These are phyloP conservation scores for Lodderomyces jiufengensis DNA, from an alignment of 1,139 yeast species.

Conservation along the genomic window DNA sequence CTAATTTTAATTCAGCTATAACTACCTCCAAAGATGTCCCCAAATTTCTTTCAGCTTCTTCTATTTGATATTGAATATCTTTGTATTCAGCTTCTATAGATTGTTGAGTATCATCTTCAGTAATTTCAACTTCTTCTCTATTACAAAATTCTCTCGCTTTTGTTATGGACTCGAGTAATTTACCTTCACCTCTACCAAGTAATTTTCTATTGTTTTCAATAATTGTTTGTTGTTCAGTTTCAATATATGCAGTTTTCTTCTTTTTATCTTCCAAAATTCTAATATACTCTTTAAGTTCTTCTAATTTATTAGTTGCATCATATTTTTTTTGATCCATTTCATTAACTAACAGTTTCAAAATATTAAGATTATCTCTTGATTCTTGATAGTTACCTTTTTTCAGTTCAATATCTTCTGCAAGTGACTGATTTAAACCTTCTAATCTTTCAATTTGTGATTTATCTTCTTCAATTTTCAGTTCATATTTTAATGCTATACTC, in stretches of 20 bases:
- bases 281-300: slow-evolving; percentile 14
- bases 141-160: slow-evolving; percentile 32
- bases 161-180: slow-evolving; percentile 19
- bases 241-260: slow-evolving; percentile 15
- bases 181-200: slow-evolving; percentile 17
- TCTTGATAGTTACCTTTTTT: slow-evolving; percentile 5
- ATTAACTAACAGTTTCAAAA: slow-evolving; percentile 10
- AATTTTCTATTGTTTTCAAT: slow-evolving; percentile 14
- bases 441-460: slow-evolving; percentile 24
- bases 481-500: slow-evolving; percentile 29
- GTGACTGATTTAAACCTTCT: slow-evolving; percentile 26
- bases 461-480: slow-evolving; percentile 28
- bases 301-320: slow-evolving; percentile 5
- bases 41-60: slow-evolving; percentile 34
- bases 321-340: slow-evolving; percentile 4
- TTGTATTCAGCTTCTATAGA: slow-evolving; percentile 35
- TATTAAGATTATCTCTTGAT: slow-evolving; percentile 9
- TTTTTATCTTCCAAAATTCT: slow-evolving; percentile 8
- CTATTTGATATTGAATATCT: slow-evolving; percentile 29
- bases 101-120: slow-evolving; percentile 32
- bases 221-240: slow-evolving; percentile 9
- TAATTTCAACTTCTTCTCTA: slow-evolving; percentile 26
- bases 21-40: slow-evolving; percentile 39
- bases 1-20: slow-evolving; percentile 26
- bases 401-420: slow-evolving; percentile 22